Evolutionary conservation across 1,284 basidiomycete genomes (phyloP), one percentile per base, ranked within the genome.

Genomic region (Omphalotus olearius): DNA sequence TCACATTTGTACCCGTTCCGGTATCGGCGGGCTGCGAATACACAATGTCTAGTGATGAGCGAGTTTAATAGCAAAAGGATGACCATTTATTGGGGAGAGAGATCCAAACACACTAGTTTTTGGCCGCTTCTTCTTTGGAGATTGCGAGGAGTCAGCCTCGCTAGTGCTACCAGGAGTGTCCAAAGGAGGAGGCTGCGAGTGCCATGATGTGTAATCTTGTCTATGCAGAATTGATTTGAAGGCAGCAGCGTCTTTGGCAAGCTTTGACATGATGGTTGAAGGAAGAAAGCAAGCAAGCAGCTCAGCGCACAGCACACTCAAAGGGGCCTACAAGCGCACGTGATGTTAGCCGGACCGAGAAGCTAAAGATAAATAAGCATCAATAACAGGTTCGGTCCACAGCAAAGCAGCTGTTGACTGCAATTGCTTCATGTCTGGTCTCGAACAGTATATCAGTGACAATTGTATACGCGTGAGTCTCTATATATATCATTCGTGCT

Each of bases 21-120:
- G 88, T 92, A 62, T 91, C 83, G 20, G 85, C 83, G 4, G 93
- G 91, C 65, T 94, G 91, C 13, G 91, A 90, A 67, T 85, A 91
- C 13, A 91, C 85, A 54, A 85, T 70, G 70, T 80, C 83, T 85
- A 67, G 52, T 54, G 39, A 45, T 33, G 13, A 10, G 30, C 30
- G 20, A 25, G 23, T 33, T 41, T 54, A 56, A 48, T 54, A 52
- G 60, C 57, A 59, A 62, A 58, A 50, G 52, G 55, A 54, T 51
- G 42, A 48, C 39, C 26, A 50, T 42, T 37, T 10, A 52, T 35
- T 45, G 41, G 49, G 50, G 49, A 53, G 50, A 47, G 50, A 57
- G 52, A 56, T 52, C 53, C 44, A 64, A 60, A 71, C 79, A 63
- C 70, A 79, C 83, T 85, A 54, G 79, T 69, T 68, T 85, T 86